These are phyloP conservation scores for Musa schizocarpa DNA, from an alignment of 176 grass and related monocot species.

Conservation along the genomic window DNA sequence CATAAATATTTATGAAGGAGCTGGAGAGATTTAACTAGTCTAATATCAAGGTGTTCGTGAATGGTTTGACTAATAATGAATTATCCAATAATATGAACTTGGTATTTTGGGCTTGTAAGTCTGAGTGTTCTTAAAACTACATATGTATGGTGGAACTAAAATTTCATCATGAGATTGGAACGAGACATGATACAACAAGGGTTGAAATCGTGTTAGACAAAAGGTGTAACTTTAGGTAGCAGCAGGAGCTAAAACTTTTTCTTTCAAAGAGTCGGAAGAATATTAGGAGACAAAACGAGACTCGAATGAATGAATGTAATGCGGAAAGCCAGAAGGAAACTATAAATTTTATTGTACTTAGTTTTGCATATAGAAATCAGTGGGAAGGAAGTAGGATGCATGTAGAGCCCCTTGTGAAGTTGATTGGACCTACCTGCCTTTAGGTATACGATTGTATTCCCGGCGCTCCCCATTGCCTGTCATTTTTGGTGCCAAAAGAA, in stretches of 20 bases:
- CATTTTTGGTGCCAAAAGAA: not conserved
- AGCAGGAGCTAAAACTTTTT: not conserved
- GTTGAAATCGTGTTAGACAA: not conserved
- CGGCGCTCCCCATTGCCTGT: not conserved
- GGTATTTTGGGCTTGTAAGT: not conserved
- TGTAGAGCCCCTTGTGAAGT: not conserved
- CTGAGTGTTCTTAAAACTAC: not conserved
- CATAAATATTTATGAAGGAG: too few species aligned
- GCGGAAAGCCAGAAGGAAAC: not conserved
- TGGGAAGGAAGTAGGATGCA: not conserved
- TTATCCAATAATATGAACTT: not conserved
- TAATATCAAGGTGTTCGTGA: too few species aligned
- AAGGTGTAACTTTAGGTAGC: not conserved
- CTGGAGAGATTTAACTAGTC: too few species aligned
- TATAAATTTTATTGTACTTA: not conserved
- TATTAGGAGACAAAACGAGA: not conserved
- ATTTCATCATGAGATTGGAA: not conserved
- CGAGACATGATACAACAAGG: not conserved
- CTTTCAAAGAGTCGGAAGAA: not conserved
- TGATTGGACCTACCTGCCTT: not conserved
- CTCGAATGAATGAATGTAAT: not conserved
- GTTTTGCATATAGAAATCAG: not conserved
- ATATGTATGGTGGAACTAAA: not conserved
- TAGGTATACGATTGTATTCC: not conserved
- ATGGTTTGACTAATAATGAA: not conserved